phyloP scores from a whole-genome alignment of 192 early-diverging fungal species.

The Podila minutissima region DNA sequence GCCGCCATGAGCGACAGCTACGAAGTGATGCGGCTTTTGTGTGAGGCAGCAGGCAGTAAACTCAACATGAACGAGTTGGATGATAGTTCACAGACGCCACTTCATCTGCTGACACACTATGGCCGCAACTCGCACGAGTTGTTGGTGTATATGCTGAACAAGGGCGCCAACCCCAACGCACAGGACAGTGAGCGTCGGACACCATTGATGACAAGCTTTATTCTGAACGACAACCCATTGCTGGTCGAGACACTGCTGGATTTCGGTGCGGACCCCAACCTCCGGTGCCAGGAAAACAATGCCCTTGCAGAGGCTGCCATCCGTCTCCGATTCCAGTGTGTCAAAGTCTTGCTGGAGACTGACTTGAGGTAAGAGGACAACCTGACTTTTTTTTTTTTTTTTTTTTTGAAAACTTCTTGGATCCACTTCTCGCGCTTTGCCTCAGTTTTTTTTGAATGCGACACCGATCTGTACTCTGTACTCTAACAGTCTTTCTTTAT shows the following conservation, averaged over 20 bases:
- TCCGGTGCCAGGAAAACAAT: conserved; percentile 41
- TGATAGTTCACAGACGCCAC: conserved; percentile 35
- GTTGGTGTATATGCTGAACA: conserved; percentile 41
- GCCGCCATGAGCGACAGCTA: conserved; percentile 42
- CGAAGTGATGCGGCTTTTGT: conserved; percentile 34
- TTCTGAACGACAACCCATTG: conserved; percentile 32
- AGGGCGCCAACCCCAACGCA: conserved; percentile 30
- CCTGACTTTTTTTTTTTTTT: not conserved
- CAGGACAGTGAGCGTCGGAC: conserved; percentile 42
- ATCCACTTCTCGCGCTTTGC: not conserved
- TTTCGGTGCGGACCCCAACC: conserved; percentile 42
- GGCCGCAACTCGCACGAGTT: conserved; percentile 9
- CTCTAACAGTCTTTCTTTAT: too few species aligned
- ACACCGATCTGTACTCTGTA: too few species aligned
- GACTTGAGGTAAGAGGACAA: conserved; percentile 28
- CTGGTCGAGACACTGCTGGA: conserved; percentile 44
- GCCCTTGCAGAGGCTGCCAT: conserved; percentile 45
- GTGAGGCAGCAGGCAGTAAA: conserved; percentile 25
- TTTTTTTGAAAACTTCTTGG: not conserved
- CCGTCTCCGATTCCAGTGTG: conserved; percentile 36
- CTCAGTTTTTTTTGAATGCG: too few species aligned
- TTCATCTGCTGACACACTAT: conserved; percentile 40
- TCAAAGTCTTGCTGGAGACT: conserved; percentile 43
- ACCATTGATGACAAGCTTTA: conserved; percentile 39
- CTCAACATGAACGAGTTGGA: conserved; percentile 43